Conservation (phyloP, 108 stramenopile species). For the Cyclotella baltica region DNA sequence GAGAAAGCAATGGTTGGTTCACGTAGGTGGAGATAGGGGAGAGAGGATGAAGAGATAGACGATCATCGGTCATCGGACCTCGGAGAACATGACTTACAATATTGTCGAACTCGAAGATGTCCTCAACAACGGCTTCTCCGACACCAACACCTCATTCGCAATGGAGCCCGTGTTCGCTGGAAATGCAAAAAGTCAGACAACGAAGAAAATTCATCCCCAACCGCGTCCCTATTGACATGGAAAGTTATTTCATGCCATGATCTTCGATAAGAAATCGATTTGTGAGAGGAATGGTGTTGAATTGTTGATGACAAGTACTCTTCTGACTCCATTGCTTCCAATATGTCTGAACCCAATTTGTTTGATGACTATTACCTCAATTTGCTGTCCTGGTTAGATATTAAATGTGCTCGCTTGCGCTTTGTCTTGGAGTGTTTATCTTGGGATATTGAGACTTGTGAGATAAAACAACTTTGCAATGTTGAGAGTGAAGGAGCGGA, state of each 20-base stretch:
- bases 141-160: constrained; percentile 79
- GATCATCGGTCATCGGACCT: no score
- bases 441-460: constrained; percentile 96
- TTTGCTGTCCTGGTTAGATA: constrained; percentile 92
- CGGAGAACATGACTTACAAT: constrained; percentile 82
- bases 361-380: constrained; percentile 99
- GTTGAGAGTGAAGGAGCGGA: constrained; percentile 75
- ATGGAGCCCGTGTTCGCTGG: constrained; percentile 83
- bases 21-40: no score
- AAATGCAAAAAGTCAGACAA: constrained; percentile 69
- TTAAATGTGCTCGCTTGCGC: constrained; percentile 97
- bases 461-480: constrained; percentile 92
- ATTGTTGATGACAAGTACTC: constrained; percentile 75
- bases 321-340: constrained; percentile 55
- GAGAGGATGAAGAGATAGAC: no score
- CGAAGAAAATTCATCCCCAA: constrained; percentile 88
- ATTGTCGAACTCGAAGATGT: constrained; percentile 88
- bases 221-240: constrained; percentile 79
- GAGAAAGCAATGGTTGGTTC: no score
- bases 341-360: constrained; percentile 88
- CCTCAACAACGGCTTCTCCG: constrained; percentile 84
- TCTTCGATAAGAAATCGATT: constrained; percentile 51
- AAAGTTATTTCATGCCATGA: constrained; percentile 70
- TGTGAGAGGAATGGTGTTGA: constrained; percentile 75
- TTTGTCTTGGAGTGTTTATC: constrained; percentile 95